Evolutionary conservation across 345 rosid genomes (phyloP), one percentile per base, ranked within the genome.

Genomic region (Capsella bursapastoris): DNA sequence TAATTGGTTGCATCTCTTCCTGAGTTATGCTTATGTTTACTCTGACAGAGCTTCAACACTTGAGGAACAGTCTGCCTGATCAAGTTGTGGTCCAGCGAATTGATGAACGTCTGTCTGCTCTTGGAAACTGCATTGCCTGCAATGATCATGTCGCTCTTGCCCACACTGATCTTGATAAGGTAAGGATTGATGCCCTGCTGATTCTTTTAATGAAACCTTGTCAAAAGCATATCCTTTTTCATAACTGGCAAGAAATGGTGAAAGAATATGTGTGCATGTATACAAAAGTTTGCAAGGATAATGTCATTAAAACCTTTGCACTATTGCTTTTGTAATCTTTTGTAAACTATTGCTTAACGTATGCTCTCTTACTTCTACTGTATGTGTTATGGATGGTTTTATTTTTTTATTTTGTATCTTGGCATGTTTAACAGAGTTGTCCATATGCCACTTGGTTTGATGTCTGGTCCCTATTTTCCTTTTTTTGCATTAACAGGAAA

Each of bases 101-200:
- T n/a, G 98, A 92, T 5, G 98, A 92, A 84, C 94, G 78, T 48
- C 82, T 96, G 34, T 90, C 99, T 78, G 98, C 99, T 16, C 84
- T 96, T 52, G 98, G 99, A 16, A 96, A 96, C 52, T 89, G 98
- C 76, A 85, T 96, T 73, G 94, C 96, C 37, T 96, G 98, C 87
- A 92, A 96, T 81, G 97, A 96, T 67, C 91, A 92, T 79, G 99
- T 90, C 55, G 99, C 98, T 58, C 88, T 92, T 76, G 85, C 95
- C 6, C 99, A 96, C 82, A 90, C 96, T 8, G 98, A 96, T 75
- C 90, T 92, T 56, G 98, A 90, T 84, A 85, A 60, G 81, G 81
- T 78, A 59, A 43, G 59, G 2, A 40, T 27, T 35, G 4, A 11
- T 56, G 25, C 4, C 43, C 6, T 41, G 1, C 34, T 60, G n/a